These are phyloP conservation scores for Jatropha curcas DNA, from an alignment of 345 rosid genomes.

Conservation along the genomic window DNA sequence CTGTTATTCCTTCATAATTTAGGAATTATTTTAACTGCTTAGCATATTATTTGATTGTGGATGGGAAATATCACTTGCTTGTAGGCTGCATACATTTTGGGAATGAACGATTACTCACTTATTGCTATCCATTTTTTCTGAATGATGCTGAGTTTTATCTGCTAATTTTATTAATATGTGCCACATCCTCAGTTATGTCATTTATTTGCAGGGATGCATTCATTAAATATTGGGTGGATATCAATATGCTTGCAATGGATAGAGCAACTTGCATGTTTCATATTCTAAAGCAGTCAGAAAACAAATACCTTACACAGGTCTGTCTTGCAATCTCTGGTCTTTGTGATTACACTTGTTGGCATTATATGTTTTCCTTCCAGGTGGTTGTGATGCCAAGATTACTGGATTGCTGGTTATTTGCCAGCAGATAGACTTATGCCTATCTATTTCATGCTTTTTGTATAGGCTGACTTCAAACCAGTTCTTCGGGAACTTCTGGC, in stretches of 20 bases:
- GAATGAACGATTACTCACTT: background rate
- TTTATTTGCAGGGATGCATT: slow-evolving; percentile 63
- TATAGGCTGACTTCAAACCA: slow-evolving; percentile 80
- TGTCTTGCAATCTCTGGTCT: slow-evolving; percentile 13
- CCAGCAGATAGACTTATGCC: background rate
- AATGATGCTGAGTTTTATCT: background rate
- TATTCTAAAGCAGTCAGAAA: slow-evolving; percentile 69
- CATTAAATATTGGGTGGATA: slow-evolving; percentile 68
- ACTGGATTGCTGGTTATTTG: slow-evolving; percentile 3
- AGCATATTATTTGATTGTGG: background rate
- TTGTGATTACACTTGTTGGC: background rate
- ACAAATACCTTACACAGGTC: slow-evolving; percentile 78
- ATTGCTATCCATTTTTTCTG: background rate
- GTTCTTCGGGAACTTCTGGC: slow-evolving; percentile 74
- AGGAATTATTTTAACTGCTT: background rate
- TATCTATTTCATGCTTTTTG: slow-evolving; percentile 11
- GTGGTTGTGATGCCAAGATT: background rate
- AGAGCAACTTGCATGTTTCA: slow-evolving; percentile 57
- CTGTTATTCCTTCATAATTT: background rate
- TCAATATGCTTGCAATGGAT: slow-evolving; percentile 73
- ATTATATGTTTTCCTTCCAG: slow-evolving; percentile 6
- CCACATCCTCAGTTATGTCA: slow-evolving; percentile 4
- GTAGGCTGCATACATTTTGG: background rate
- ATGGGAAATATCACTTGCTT: background rate
- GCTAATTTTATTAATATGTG: slow-evolving; percentile 3